Evolutionary conservation across 1,284 basidiomycete species (phyloP).

Genomic region (Cryptococcus neoformans): DNA sequence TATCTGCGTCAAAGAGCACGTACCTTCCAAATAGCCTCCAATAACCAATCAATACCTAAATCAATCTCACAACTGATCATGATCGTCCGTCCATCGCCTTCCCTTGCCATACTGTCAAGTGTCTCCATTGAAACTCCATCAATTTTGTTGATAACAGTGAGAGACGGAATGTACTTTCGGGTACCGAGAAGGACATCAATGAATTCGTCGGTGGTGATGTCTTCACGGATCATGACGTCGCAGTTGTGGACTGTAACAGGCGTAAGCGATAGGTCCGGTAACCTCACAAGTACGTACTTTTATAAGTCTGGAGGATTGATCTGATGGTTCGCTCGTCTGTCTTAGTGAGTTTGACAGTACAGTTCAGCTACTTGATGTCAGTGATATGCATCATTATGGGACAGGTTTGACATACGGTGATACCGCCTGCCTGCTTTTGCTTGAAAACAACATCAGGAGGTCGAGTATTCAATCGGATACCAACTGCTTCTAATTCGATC

Average conservation of each 20-base stretch:
- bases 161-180: conserved; percentile 89
- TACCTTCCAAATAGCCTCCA: conserved; percentile 82
- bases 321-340: conserved; percentile 94
- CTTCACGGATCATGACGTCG: conserved; percentile 95
- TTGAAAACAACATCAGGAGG: conserved; percentile 73
- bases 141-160: conserved; percentile 95
- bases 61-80: conserved; percentile 94
- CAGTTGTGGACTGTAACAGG: conserved; percentile 69
- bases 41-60: conserved; percentile 81
- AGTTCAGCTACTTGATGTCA: conserved; percentile 62
- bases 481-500: conserved; percentile 91
- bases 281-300: conserved; percentile 40
- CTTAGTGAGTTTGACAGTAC: conserved; percentile 87
- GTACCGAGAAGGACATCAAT: conserved; percentile 95
- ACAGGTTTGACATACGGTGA: conserved; percentile 54
- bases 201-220: conserved; percentile 95
- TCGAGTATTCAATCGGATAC: conserved; percentile 86
- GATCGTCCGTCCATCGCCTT: conserved; percentile 68
- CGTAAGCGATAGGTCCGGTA: conserved; percentile 3
- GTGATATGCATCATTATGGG: conserved; percentile 6
- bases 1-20: not conserved
- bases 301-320: conserved; percentile 82
- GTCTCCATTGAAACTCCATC: conserved; percentile 85
- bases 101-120: conserved; percentile 80
- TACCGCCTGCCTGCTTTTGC: conserved; percentile 81